Evolutionary conservation across 208 protist species (phyloP), one percentile per base, ranked within the genome.

Genomic region (Porcisia hertigi): DNA sequence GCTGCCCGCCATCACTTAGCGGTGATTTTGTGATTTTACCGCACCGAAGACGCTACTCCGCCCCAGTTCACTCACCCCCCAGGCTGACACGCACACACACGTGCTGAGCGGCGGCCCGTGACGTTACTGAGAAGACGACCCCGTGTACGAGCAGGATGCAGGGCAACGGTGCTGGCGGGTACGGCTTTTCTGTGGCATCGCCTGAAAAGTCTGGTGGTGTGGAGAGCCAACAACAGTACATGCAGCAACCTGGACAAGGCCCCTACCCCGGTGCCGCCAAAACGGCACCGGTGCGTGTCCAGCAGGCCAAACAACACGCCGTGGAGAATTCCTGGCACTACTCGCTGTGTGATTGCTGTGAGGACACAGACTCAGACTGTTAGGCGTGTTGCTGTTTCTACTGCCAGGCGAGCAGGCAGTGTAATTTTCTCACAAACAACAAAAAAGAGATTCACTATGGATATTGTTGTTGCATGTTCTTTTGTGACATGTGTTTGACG

Each of bases 361-460:
- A 67, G 0, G 78, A 86, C 49, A 80, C 77, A 52, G 75, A 86
- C 75, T 86, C 85, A 5, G 86, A 77, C 57, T 43, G 62, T 16
- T 81, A 88, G 79, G 39, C 85, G 7, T 86, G 75, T 14, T 81
- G 69, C 52, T 88, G 85, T 78, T 52, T 73, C 9, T 71, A 63
- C n/a, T 88, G 80, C 72, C 86, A 88, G 77, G 64, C 84, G 52
- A 84, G 78, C 53, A 74, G 85, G 16, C 85, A 88, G 73, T 84
- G 77, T 71, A 88, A 88, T 66, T 86, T 88, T 81, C 41, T 88
- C 2, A 39, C 67, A 54, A 36, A 59, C 52, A 74, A 69, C 63
- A 45, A 36, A 49, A 65, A 25, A 0, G 14, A 80, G 59, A 86
- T n/a, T n/a, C n/a, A n/a, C n/a, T n/a, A n/a, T n/a, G n/a, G n/a